These are phyloP conservation scores for Cryoendolithus antarcticus DNA, from an alignment of 2,329 filamentous ascomycete genomes.

Conservation along the genomic window DNA sequence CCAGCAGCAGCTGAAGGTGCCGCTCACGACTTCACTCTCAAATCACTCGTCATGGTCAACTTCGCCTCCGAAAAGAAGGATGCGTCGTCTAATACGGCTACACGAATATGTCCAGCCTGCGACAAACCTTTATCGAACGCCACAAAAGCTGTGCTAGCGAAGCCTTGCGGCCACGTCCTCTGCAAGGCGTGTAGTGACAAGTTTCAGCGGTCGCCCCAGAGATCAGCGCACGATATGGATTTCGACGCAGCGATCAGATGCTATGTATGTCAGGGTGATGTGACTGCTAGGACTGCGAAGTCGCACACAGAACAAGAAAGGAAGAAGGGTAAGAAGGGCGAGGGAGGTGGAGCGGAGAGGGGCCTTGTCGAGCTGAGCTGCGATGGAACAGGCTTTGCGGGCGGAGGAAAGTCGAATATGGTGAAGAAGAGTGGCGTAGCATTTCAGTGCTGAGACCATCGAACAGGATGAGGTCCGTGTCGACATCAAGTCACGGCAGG, in stretches of 20 bases:
- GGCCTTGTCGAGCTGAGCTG: slow-evolving; percentile 70
- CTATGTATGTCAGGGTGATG: slow-evolving; percentile 74
- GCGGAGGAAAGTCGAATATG: slow-evolving; percentile 61
- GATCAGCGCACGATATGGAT: slow-evolving; percentile 43
- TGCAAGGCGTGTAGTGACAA: slow-evolving; percentile 75
- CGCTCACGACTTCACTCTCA: slow-evolving; percentile 65
- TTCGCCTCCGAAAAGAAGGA: slow-evolving; percentile 59
- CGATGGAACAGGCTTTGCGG: slow-evolving; percentile 87
- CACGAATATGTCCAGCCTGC: slow-evolving; percentile 68
- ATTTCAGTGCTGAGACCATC: slow-evolving; percentile 50
- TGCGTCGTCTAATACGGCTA: slow-evolving; percentile 25
- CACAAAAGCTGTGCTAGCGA: slow-evolving; percentile 68
- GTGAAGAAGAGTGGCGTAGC: slow-evolving; percentile 68
- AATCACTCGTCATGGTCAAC: slow-evolving; percentile 60
- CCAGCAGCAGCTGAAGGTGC: slow-evolving; percentile 57
- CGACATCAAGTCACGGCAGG: too few species aligned
- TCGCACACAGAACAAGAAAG: slow-evolving; percentile 7
- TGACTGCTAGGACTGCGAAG: slow-evolving; percentile 36
- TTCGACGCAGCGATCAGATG: slow-evolving; percentile 48
- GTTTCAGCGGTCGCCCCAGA: slow-evolving; percentile 58
- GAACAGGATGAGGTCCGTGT: too few species aligned
- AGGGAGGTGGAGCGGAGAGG: slow-evolving; percentile 36
- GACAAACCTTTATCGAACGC: slow-evolving; percentile 71
- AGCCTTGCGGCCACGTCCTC: slow-evolving; percentile 82
- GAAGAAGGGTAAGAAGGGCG: slow-evolving; percentile 16